Base-by-base conservation (phyloP, 2,329 filamentous ascomycete genomes). In the Fusarium paranaense region DNA sequence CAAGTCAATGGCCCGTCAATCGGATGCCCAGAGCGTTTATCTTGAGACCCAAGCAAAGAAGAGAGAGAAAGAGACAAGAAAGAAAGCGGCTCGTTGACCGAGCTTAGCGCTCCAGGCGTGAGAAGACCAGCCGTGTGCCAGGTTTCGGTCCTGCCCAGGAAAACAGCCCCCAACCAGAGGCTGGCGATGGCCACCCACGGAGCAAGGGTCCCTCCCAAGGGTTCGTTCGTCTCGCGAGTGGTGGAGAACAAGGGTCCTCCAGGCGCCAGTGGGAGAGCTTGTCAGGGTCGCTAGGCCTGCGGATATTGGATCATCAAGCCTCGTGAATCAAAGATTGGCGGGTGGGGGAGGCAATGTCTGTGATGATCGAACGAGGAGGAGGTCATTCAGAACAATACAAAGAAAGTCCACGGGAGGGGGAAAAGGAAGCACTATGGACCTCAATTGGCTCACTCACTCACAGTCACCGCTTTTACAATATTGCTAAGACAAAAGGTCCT, bases 91-190 rank as follows among this genome's bases (percentile, higher is more conserved):
- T 42, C 42, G 42, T 27, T 5, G 42, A 42, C 64, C 69, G 72
- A 75, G 72, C 47, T 74, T 74, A 72, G 72, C 72, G 72, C 69
- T 66, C 68, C 56, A 69, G 54, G 33, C 54, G 40, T 35, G 20
- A 60, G 20, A 38, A 60, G 64, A 37, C 47, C 13, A 45, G 18
- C 42, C 30, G 59, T 33, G 59, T 50, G 59, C 59, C 59, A 62
- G 42, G 42, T 52, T 62, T 62, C 8, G 35, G 35, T 37, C 35
- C 14, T n/a, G 20, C 30, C 47, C 32, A 61, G 37, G 30, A 35
- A 42, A 30, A 62, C 10, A 37, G 33, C 30, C 32, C 45, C 71
- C 64, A 71, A 66, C 71, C 62, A 64, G 62, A 73, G 67, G 62
- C 67, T 62, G 66, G 62, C 32, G 62, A 50, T 60, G 50, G 20